Evolutionary conservation across 805 yeast species (phyloP).

Genomic region (Candida oleophila): DNA sequence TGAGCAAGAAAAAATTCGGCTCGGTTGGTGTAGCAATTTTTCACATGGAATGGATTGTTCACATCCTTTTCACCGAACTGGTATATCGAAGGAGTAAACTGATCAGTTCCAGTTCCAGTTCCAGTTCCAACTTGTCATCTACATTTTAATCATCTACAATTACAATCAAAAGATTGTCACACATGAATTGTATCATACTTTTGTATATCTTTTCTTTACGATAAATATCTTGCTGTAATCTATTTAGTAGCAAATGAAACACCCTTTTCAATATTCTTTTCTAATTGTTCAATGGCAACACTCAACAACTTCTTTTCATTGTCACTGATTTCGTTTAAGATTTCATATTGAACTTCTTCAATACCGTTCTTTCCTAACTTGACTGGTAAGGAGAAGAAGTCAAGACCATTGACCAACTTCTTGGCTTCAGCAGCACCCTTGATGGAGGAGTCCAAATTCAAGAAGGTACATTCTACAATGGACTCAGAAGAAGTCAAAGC

Average conservation of each 20-base stretch:
- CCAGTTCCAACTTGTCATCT: no score
- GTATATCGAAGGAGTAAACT: no score
- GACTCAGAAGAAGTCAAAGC: slow-evolving; percentile 41
- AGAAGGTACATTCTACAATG: slow-evolving; percentile 50
- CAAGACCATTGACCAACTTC: slow-evolving; percentile 42
- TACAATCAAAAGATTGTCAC: no score
- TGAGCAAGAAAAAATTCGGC: no score
- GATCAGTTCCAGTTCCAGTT: no score
- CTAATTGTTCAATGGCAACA: slow-evolving; percentile 54
- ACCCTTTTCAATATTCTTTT: slow-evolving; percentile 60
- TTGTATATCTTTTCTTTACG: not conserved
- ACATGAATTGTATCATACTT: no score
- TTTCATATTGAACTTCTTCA: slow-evolving; percentile 50
- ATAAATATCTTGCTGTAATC: not conserved
- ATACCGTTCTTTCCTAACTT: slow-evolving; percentile 55
- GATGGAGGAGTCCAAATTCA: slow-evolving; percentile 49
- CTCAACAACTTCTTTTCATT: slow-evolving; percentile 56
- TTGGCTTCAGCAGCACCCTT: slow-evolving; percentile 53
- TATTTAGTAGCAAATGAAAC: slow-evolving; percentile 40
- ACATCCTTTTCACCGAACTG: not conserved
- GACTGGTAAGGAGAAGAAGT: slow-evolving; percentile 65
- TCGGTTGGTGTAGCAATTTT: no score
- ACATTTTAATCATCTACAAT: no score
- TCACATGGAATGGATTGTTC: not conserved
- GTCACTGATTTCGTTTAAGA: slow-evolving; percentile 47